Base-by-base conservation (phyloP, 208 protist genomes). In the Leishmania gerbilli region DNA sequence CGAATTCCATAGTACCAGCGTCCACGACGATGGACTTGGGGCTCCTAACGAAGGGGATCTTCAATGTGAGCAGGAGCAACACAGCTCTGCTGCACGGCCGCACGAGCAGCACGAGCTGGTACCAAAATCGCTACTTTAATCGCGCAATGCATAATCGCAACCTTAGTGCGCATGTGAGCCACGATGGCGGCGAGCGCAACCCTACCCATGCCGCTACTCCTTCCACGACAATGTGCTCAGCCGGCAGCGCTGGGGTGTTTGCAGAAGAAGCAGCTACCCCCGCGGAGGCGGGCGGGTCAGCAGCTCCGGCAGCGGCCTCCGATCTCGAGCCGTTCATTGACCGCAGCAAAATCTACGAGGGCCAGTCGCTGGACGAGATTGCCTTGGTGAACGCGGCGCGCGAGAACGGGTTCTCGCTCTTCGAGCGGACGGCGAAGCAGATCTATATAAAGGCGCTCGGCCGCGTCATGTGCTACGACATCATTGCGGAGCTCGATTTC, bases 291-390 rank as follows among this genome's bases (percentile, higher is more conserved):
- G 64, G 64, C 27, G 64, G 13, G 9, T 69, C 64, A 42, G 64
- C 64, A 42, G 60, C 60, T 17, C 21, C 67, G 2, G 27, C 40
- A 64, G 47, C 7, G 62, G 55, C 53, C 42, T 45, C 47, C 3
- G 77, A 74, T 17, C 67, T 96, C 31, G 79, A 84, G 51, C 42
- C 56, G n/a, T 79, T 88, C 71, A 90, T 88, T 53, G 92, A 96
- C 51, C 84, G 91, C 21, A 83, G 84, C 27, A 94, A 94, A 69
- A 81, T 95, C 27, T 99, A 98, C 83, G 92, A 99, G 74, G 95
- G 92, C 0, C 88, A 95, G 79, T 98, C 94, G 49, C 89, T 97
- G 4, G 98, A 99, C 83, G 98, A 99, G 84, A 93, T 98, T 71
- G 97, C 96, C 15, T 85, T 97, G 2, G 92, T 98, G 27, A 89